These are phyloP conservation scores for Primulina huaijiensis DNA, from an alignment of 257 asterid genomes.

Conservation along the genomic window DNA sequence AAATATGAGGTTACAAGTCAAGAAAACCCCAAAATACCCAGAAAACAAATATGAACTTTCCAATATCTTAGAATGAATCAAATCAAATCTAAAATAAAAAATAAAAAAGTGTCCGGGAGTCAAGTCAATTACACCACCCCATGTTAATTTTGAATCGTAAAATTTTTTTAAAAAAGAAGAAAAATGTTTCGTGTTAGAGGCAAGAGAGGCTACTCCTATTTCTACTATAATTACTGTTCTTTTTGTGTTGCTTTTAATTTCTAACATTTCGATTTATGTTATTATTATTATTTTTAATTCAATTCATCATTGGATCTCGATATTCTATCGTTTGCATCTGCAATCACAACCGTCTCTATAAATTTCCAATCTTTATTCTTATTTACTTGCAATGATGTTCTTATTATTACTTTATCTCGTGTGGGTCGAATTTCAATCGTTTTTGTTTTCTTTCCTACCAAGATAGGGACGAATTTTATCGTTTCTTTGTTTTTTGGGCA, in stretches of 20 bases:
- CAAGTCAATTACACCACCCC: background rate
- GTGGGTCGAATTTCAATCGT: conserved; percentile 34
- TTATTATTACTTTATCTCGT: conserved; percentile 22
- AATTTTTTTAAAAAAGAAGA: conserved; percentile 4
- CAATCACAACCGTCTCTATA: conserved; percentile 49
- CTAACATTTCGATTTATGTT: conserved; percentile 14
- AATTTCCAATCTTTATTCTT: conserved; percentile 23
- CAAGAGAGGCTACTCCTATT: conserved; percentile 38
- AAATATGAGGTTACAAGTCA: conserved; percentile 40
- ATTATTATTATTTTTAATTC: conserved; percentile 17
- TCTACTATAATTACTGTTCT: conserved; percentile 30
- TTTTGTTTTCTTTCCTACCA: conserved; percentile 37
- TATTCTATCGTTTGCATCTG: conserved; percentile 33
- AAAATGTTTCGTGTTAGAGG: conserved; percentile 42
- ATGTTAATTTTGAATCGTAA: background rate
- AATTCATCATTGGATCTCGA: conserved; percentile 35
- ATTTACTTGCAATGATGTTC: conserved; percentile 6
- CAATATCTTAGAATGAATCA: conserved; percentile 19
- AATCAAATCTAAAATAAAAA: background rate
- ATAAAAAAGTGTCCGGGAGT: background rate
- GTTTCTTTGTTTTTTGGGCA: conserved; percentile 23
- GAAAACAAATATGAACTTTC: conserved; percentile 31
- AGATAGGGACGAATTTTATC: conserved; percentile 33
- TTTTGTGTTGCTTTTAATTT: conserved; percentile 44
- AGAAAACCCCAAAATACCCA: conserved; percentile 38